Evolutionary conservation across 2,329 filamentous ascomycete species (phyloP), one percentile per base, ranked within the genome.

Genomic region (Lasiodiplodia hormozganensis): DNA sequence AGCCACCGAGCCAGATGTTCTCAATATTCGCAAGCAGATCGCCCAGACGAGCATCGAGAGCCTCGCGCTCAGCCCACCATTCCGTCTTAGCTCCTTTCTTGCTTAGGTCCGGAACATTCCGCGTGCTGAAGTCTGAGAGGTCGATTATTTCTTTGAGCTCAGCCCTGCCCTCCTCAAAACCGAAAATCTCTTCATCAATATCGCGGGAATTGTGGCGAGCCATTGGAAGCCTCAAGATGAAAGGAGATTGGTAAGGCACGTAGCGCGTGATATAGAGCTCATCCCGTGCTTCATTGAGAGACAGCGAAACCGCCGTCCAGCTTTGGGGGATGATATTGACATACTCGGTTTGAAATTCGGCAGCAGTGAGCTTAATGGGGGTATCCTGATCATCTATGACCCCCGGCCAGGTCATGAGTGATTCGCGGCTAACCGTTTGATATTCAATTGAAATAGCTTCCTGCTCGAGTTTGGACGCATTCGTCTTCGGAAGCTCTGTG

Each of bases 1-100:
- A 99, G 0, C 96, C 96, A 60, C 95, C 94, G 5, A 99, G 87
- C 96, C 96, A 99, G 25, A 96, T 90, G 70, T 92, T 91, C 79
- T 99, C 95, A 49, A 99, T 91, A 69, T 93, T 96, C 66, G 89
- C 85, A 1, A 99, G 84, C 11, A 99, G 86, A 62, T 92, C 90
- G 70, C 88, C 89, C 28, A 99, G 85, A 11, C 93, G 89, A 38
- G 82, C 82, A 76, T 99, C 96, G 18, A 99, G 84, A 2, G 86
- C 87, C 78, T 96, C 91, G 16, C 96, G 88, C 76, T 94, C 91
- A 4, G 87, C 87, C 94, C 96, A 99, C 96, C 96, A 99, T 57
- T 90, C 89, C 49, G 88, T 88, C 77, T 93, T 94, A 34, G 91
- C 90, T 43, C 90, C 90, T 77, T 91, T 93, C 57, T 88, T 86